Base-by-base conservation (phyloP, 1,284 basidiomycete species). In the Heliocybe sulcata region DNA sequence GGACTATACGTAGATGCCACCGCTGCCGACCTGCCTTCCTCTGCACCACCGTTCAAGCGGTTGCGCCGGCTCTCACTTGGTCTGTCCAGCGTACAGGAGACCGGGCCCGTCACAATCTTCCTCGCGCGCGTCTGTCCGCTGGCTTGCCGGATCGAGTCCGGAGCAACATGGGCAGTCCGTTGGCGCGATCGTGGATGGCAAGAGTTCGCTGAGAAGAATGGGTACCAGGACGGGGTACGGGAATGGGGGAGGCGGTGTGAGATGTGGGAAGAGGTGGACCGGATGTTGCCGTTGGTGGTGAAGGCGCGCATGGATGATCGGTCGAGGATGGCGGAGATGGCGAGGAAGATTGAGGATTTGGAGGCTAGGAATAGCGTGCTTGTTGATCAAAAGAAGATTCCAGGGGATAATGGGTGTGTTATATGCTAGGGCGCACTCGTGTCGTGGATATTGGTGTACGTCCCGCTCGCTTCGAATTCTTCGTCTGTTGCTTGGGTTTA, bases 261-360 rank as follows among this genome's bases (percentile, higher is more conserved):
- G 2, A 59, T 59, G 45, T 85, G 82, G 83, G 56, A 54, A 2
- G 72, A 72, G 49, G 78, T 80, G 4, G 60, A 61, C 35, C 67
- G 68, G 54, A 58, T 77, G 57, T 63, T 85, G 26, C 81, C 82
- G 10, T 60, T 80, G 54, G 62, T 85, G 57, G 71, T 72, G 45
- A 68, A 67, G 49, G 61, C 82, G 51, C 66, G 81, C 19, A 64
- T 68, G 52, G 74, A 83, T 63, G 82, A 84, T 62, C 64, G 71
- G 55, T 70, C 66, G 54, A 67, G 72, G 54, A 67, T 72, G 57
- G 63, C 60, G 35, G 65, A 63, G 54, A 58, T 82, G 61, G 68
- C 74, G 63, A 61, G 65, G 35, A 82, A 84, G 62, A 72, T 81
- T 35, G 73, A 79, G 64, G 82, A 83, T 59, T 59, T 84, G 61